Evolutionary conservation across 1,284 basidiomycete species (phyloP), one percentile per base, ranked within the genome.

Genomic region (Boletellus dicymbophilus): DNA sequence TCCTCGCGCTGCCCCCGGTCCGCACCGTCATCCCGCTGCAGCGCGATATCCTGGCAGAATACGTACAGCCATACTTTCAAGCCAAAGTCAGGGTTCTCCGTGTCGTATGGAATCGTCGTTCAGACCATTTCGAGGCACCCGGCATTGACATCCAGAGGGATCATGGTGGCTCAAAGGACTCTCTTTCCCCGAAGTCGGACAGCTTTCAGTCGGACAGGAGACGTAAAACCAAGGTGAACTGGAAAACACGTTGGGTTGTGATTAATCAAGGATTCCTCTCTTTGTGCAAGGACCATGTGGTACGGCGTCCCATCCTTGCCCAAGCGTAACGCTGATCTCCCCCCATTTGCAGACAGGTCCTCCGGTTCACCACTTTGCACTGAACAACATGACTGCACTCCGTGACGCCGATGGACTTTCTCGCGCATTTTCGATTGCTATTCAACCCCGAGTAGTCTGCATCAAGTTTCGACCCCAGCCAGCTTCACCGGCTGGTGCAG

Each of bases 51-150:
- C 62, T 75, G 3, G 58, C 61, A n/a, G 70, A 73, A 1, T 90
- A 90, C 56, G 68, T 80, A 15, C 71, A 77, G 33, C 86, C 87
- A 0, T 90, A 86, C 67, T 88, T 87, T 69, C 83, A 86, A 48
- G 79, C 81, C 11, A 78, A 72, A 62, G 79, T 82, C 11, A 73
- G 76, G 34, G 77, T 78, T 0, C 65, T 88, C 20, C 73, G 84
- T 9, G 69, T 77, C 11, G 69, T 79, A 2, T 72, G 69, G 54
- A 60, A 62, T 21, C 27, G 52, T 18, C 61, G 47, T 16, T 52
- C 56, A 2, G 52, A 58, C 1, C 58, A 61, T 13, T 62, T 69
- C 22, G 68, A 66, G 48, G 27, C 55, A 21, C 60, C 66, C 7
- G 28, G 42, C 21, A 21, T 51, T 20, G 52, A 53, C 34, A 21